Evolutionary conservation across 1,284 basidiomycete genomes (phyloP).

Genomic region (Volvariella volvacea): DNA sequence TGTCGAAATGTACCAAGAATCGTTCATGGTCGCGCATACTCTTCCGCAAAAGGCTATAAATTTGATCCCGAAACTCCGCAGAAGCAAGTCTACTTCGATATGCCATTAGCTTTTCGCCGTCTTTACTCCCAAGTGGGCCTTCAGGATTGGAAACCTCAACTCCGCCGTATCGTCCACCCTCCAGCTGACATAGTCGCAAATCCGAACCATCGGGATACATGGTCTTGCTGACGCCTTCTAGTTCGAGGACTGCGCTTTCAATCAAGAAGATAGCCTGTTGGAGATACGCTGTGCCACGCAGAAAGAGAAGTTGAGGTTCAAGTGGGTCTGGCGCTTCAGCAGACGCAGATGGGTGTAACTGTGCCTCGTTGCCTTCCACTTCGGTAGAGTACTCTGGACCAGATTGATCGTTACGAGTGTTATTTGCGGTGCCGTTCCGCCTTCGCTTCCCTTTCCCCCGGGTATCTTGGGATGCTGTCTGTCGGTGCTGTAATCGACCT

Average conservation of each 20-base stretch:
- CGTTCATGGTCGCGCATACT: conserved; percentile 74
- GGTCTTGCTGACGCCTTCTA: conserved; percentile 60
- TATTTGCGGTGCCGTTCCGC: conserved; percentile 32
- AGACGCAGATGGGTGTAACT: conserved; percentile 59
- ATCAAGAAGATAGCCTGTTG: conserved; percentile 70
- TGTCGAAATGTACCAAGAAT: conserved; percentile 75
- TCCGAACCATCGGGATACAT: conserved; percentile 60
- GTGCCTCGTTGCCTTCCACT: conserved; percentile 32
- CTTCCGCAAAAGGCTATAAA: conserved; percentile 55
- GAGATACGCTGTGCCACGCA: conserved; percentile 72
- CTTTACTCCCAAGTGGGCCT: conserved; percentile 57
- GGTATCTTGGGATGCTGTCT: conserved; percentile 24
- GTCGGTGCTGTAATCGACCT: conserved; percentile 46
- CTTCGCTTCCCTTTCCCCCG: conserved; percentile 45
- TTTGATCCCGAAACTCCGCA: conserved; percentile 46
- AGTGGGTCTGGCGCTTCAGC: conserved; percentile 75
- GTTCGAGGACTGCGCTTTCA: conserved; percentile 57
- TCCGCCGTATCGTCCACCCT: conserved; percentile 66
- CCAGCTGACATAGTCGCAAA: conserved; percentile 63
- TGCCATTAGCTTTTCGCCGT: conserved; percentile 52
- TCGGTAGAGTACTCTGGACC: conserved; percentile 27
- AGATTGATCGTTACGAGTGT: conserved; percentile 29
- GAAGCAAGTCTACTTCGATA: conserved; percentile 55
- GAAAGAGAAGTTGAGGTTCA: conserved; percentile 75
- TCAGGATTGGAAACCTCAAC: conserved; percentile 71